Evolutionary conservation across 306 rosid species (phyloP), one percentile per base, ranked within the genome.

Genomic region (Vigna reflexopilosa): DNA sequence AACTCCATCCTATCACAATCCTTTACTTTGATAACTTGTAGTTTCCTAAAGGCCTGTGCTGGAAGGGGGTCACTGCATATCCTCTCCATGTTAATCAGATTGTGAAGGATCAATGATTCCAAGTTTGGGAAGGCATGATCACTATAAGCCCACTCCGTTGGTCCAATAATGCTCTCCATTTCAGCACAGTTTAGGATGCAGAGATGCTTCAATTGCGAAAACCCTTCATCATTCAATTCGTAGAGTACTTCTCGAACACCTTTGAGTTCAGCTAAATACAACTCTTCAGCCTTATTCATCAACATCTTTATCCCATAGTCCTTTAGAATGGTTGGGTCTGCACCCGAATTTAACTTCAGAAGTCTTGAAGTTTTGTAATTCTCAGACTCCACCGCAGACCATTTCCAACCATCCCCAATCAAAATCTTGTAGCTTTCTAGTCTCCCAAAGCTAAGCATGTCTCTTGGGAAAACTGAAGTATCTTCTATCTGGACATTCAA

Each of bases 191-290:
- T 68, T 72, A 79, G 56, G 24, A 90, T 77, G 10, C 47, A 78
- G 26, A 86, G 83, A 79, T 84, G 78, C 76, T 83, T 88, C 78
- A 88, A 9, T 13, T 32, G 52, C 1, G 85, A 80, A 75, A 77
- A 83, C 24, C 85, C 87, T 9, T 83, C 87, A 12, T 62, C 44
- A 38, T 66, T 81, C 38, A 88, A 59, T 67, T 78, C 72, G 14
- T 26, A 67, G 8, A 88, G 77, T 24, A 82, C 75, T 70, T 75
- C 86, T 26, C 24, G 59, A n/a, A 76, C 82, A 58, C 80, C 83
- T 71, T 52, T 69, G 30, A 77, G 51, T 58, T 83, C 89, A 69
- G 85, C 84, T 44, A 90, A 19, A 20, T 73, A 55, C 82, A 90
- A 80, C 32, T 77, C 82, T 72, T 90, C 86, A 45, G 73, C 83